These are phyloP conservation scores for Tricholomella constricta DNA, from an alignment of 768 basidiomycete genomes.

Conservation along the genomic window DNA sequence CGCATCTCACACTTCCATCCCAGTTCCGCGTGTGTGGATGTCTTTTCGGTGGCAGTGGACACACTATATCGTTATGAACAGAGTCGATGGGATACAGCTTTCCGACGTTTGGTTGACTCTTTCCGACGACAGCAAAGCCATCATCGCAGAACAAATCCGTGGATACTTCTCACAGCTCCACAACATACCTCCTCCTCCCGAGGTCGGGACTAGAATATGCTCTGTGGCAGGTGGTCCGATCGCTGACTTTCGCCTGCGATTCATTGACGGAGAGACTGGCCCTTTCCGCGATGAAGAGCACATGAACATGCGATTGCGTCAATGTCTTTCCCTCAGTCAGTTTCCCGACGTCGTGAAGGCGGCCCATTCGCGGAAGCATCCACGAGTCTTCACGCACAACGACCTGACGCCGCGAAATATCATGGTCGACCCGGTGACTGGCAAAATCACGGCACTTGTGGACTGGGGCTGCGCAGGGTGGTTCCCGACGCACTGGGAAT, in stretches of 20 bases:
- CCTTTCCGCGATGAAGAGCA: no score
- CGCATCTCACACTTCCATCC: slow-evolving; percentile 13
- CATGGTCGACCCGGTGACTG: neutral
- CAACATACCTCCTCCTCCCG: neutral
- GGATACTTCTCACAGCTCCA: neutral
- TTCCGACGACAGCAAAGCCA: neutral
- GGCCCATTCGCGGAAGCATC: no score
- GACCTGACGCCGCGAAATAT: neutral
- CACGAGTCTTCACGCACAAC: neutral
- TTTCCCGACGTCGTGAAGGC: no score
- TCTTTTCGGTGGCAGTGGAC: slow-evolving; percentile 6
- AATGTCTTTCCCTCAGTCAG: no score
- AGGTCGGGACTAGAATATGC: no score
- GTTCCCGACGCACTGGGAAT: slow-evolving; percentile 3
- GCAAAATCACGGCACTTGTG: neutral
- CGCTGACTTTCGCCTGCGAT: no score
- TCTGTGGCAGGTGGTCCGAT: no score
- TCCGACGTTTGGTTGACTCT: neutral
- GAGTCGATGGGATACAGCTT: neutral
- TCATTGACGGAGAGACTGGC: no score
- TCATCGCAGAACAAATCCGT: neutral
- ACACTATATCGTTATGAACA: slow-evolving; percentile 15
- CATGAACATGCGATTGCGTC: no score
- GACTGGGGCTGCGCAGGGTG: slow-evolving; percentile 4
- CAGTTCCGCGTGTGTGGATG: slow-evolving; percentile 18